Evolutionary conservation across 305 asterid genomes (phyloP).

Genomic region (Fraxinus dipetala): DNA sequence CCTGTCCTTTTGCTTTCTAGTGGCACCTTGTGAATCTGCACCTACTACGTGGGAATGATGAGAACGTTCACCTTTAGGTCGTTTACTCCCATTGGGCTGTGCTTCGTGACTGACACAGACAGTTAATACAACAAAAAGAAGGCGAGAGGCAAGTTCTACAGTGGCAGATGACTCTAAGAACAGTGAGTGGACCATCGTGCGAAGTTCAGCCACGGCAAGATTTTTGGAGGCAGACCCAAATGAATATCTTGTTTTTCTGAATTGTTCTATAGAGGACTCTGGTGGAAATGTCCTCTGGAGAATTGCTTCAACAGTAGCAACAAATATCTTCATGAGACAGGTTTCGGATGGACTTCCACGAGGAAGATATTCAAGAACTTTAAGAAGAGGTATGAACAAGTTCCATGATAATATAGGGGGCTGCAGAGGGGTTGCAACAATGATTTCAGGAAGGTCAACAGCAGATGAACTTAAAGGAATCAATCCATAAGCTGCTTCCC

Average conservation of each 20-base stretch:
- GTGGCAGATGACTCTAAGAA: conserved; percentile 85
- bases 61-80: conserved; percentile 57
- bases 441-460: conserved; percentile 92
- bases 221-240: conserved; percentile 88
- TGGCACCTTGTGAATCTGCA: conserved; percentile 37
- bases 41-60: conserved; percentile 36
- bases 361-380: conserved; percentile 95
- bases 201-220: conserved; percentile 93
- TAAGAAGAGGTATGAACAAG: conserved; percentile 88
- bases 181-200: conserved; percentile 92
- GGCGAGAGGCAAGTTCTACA: conserved; percentile 89
- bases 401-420: conserved; percentile 94
- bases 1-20: conserved; percentile 40
- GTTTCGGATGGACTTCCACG: conserved; percentile 98
- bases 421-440: conserved; percentile 91
- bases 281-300: conserved; percentile 91
- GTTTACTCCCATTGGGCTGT: conserved; percentile 68
- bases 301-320: conserved; percentile 96
- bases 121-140: conserved; percentile 91
- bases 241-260: conserved; percentile 65
- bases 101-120: conserved; percentile 97
- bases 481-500: conserved; percentile 99
- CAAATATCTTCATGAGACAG: conserved; percentile 97
- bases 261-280: conserved; percentile 71
- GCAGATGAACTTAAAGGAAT: conserved; percentile 93